Percentiles rank a stretch among this genome's conserved stretches.
Conservation (phyloP, 139 green algal species). For the Chlamydomonas sp. region DNA sequence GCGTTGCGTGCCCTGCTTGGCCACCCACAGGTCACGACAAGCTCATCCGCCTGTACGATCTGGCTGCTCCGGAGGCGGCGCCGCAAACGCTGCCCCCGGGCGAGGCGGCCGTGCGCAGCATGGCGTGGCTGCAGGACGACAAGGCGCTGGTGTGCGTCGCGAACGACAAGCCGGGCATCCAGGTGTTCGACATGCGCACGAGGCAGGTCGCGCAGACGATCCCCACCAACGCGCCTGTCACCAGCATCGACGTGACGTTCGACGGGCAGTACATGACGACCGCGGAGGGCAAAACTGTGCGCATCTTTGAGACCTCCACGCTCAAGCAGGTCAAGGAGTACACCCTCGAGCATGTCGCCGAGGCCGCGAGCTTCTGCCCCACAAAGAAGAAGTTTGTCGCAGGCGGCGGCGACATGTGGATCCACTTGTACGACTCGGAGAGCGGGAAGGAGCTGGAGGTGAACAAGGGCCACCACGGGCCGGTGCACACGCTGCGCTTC, state of each 20-base stretch:
- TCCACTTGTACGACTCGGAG: slow-evolving; percentile 79
- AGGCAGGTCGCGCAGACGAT: slow-evolving; percentile 51
- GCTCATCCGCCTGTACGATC: slow-evolving; percentile 85
- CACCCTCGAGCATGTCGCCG: slow-evolving; percentile 47
- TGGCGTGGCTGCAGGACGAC: slow-evolving; percentile 65
- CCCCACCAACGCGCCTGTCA: slow-evolving; percentile 56
- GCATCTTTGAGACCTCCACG: slow-evolving; percentile 61
- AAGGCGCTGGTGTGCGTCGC: slow-evolving; percentile 58
- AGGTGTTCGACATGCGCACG: slow-evolving; percentile 77
- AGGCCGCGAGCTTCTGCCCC: slow-evolving; percentile 73
- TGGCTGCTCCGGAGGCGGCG: slow-evolving; percentile 59
- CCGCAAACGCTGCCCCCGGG: slow-evolving; percentile 40
- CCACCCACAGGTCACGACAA: slow-evolving; percentile 68
- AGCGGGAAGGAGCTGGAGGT: slow-evolving; percentile 67
- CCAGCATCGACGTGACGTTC: slow-evolving; percentile 73
- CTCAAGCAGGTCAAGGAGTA: slow-evolving; percentile 46
- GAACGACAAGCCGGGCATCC: slow-evolving; percentile 43
- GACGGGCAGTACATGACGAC: slow-evolving; percentile 70
- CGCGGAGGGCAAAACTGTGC: slow-evolving; percentile 67
- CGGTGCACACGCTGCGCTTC: slow-evolving; percentile 92
- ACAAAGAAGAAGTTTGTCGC: slow-evolving; percentile 58
- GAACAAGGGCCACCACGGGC: slow-evolving; percentile 93
- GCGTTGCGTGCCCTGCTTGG: background rate
- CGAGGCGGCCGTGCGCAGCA: slow-evolving; percentile 48
- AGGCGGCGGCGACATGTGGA: slow-evolving; percentile 96